These are phyloP conservation scores for Lolium perenne DNA, from an alignment of 176 grass and related monocot genomes.

Conservation along the genomic window DNA sequence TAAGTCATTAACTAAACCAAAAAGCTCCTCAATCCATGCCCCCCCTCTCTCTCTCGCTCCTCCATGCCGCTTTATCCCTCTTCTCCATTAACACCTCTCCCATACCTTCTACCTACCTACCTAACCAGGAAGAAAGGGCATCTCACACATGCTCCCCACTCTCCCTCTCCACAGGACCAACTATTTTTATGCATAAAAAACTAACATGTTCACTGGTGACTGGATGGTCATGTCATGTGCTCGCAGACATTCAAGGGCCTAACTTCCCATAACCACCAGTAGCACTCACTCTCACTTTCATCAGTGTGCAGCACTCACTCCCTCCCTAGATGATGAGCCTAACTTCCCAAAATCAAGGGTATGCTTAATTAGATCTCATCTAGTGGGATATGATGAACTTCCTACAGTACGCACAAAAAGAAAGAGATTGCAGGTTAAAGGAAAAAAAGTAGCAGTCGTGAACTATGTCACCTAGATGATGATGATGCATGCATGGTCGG, in stretches of 20 bases:
- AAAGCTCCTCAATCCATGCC: conserved; percentile 47
- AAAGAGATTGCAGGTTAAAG: not conserved
- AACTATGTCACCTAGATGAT: conserved; percentile 26
- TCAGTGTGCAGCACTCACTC: conserved; percentile 19
- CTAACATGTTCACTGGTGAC: conserved; percentile 19
- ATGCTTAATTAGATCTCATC: not conserved
- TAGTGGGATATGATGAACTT: conserved; percentile 36
- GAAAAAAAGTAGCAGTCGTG: conserved; percentile 5
- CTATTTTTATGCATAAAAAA: not conserved
- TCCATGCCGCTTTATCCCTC: conserved; percentile 42
- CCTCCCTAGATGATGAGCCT: not conserved
- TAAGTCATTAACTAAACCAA: conserved; percentile 58
- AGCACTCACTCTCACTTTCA: conserved; percentile 27
- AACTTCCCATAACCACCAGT: conserved; percentile 48
- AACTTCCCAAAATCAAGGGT: not conserved
- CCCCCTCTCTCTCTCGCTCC: not conserved
- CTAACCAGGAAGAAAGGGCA: conserved; percentile 41
- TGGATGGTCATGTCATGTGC: conserved; percentile 40
- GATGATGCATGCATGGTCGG: conserved; percentile 35
- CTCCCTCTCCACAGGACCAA: conserved; percentile 49
- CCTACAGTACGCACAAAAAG: not conserved
- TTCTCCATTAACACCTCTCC: conserved; percentile 46
- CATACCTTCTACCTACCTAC: conserved; percentile 48
- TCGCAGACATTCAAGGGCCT: conserved; percentile 44
- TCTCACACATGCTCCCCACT: conserved; percentile 77